Base-by-base conservation (phyloP, 106 monocot species). In the Narthecium ossifragum region DNA sequence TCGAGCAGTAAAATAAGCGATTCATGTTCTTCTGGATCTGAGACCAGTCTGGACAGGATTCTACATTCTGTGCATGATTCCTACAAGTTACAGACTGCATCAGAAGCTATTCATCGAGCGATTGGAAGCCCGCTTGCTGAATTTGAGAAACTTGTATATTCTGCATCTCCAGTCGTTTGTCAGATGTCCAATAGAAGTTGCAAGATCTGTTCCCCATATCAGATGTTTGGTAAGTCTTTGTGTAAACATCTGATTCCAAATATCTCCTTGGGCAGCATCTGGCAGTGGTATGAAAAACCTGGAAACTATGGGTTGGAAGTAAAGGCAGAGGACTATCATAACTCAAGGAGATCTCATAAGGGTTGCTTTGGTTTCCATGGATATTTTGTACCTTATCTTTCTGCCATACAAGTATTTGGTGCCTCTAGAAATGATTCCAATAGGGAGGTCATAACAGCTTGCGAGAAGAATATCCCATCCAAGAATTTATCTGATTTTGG, bases 281-380 rank as follows among this genome's bases (percentile, higher is more conserved):
- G 93, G 93, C 73, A 72, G 40, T 93, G 93, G 93, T 93, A 85
- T 67, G 93, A 93, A 77, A 82, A 81, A 58, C 82, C 77, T 63
- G 76, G 93, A 6, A 79, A 69, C 62, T 93, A 82, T 61, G 85
- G 88, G 17, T 66, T 93, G 68, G 85, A 80, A 70, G 85, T 89
- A 11, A 89, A 66, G 63, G 75, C 70, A 31, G 74, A 79, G 8
- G 81, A 85, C 17, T 68, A 57, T 48, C 15, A 51, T 20, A 55
- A 51, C 25, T 55, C 52, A 3, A 77, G 69, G 43, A 69, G 62
- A 22, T 56, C 62, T 31, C 43, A 46, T 11, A 58, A 59, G 25
- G 51, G 34, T 39, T 57, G 26, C 60, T 46, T 14, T 61, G 64
- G 66, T 49, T 82, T 85, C 31, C 69, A 53, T 46, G 85, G 89